phyloP scores from a whole-genome alignment of 2,329 filamentous ascomycete species.

The Cladosporium sp. region DNA sequence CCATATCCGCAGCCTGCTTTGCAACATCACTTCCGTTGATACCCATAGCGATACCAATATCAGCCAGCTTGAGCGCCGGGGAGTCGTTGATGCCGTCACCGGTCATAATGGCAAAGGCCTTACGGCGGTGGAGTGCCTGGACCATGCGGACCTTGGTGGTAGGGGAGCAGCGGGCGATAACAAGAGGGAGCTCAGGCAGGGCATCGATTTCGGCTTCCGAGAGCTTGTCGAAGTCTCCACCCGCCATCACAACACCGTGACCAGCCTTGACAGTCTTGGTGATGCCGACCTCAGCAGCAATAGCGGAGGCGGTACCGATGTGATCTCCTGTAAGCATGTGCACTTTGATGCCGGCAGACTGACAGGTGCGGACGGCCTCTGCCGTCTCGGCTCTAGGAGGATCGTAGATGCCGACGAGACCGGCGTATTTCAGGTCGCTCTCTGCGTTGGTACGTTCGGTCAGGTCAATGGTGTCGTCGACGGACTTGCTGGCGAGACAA shows the following conservation, averaged over 20 bases:
- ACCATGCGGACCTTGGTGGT: slow-evolving; percentile 41
- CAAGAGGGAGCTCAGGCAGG: slow-evolving; percentile 34
- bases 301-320: slow-evolving; percentile 40
- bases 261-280: slow-evolving; percentile 17
- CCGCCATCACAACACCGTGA: slow-evolving; percentile 32
- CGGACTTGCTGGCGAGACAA: slow-evolving; percentile 22
- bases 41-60: slow-evolving; percentile 38
- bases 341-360: slow-evolving; percentile 41
- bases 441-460: slow-evolving; percentile 22
- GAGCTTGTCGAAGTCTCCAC: slow-evolving; percentile 36
- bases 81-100: slow-evolving; percentile 37
- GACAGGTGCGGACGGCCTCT: slow-evolving; percentile 39
- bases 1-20: slow-evolving; percentile 36
- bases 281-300: slow-evolving; percentile 42
- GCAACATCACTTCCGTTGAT: slow-evolving; percentile 35
- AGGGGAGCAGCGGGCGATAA: slow-evolving; percentile 39
- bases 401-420: slow-evolving; percentile 29
- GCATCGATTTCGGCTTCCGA: slow-evolving; percentile 35
- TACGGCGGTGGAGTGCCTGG: slow-evolving; percentile 33
- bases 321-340: slow-evolving; percentile 47
- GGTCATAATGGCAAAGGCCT: slow-evolving; percentile 32
- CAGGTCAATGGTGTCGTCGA: slow-evolving; percentile 12
- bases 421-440: slow-evolving; percentile 23
- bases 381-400: slow-evolving; percentile 28
- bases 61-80: slow-evolving; percentile 34